A percentile compares a stretch with the other conserved stretches of the same genome.
Conservation (phyloP, 1,284 basidiomycete species). For the Wolfiporia cocos region DNA sequence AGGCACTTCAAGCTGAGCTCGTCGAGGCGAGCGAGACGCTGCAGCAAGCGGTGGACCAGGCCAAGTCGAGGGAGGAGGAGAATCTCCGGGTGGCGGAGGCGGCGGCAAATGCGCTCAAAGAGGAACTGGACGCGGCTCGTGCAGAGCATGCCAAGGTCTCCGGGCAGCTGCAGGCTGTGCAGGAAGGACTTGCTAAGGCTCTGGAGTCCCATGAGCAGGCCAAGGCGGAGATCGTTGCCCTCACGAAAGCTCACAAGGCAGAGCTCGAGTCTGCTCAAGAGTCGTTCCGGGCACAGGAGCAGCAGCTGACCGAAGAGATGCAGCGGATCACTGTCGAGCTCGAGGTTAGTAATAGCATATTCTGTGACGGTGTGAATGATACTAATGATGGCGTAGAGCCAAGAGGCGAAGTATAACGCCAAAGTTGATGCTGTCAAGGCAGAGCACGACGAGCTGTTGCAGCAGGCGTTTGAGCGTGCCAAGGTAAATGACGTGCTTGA, state of each 20-base stretch:
- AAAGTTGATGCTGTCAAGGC: conserved; percentile 62
- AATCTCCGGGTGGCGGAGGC: conserved; percentile 36
- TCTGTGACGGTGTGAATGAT: not conserved
- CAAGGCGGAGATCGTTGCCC: conserved; percentile 20
- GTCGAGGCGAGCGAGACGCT: conserved; percentile 40
- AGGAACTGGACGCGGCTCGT: conserved; percentile 36
- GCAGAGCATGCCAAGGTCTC: conserved; percentile 41
- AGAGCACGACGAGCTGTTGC: conserved; percentile 58
- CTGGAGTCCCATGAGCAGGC: conserved; percentile 42
- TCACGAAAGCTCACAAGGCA: conserved; percentile 32
- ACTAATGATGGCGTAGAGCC: conserved; percentile 36
- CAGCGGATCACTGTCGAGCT: conserved; percentile 53
- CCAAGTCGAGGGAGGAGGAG: conserved; percentile 43
- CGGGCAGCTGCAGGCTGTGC: conserved; percentile 40
- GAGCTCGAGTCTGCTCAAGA: conserved; percentile 45
- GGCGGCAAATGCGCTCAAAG: conserved; percentile 37
- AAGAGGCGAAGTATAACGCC: conserved; percentile 61
- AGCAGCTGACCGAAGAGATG: conserved; percentile 54
- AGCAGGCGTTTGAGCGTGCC: conserved; percentile 69
- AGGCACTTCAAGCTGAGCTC: conserved; percentile 47
- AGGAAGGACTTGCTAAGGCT: conserved; percentile 39
- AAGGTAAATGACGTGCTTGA: conserved; percentile 42
- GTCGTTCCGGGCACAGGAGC: conserved; percentile 40
- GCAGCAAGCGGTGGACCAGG: conserved; percentile 46
- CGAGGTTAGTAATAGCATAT: conserved; percentile 37